These are phyloP conservation scores for Phialocephala sp. DNA, from an alignment of 2,329 filamentous ascomycete species.

Conservation along the genomic window DNA sequence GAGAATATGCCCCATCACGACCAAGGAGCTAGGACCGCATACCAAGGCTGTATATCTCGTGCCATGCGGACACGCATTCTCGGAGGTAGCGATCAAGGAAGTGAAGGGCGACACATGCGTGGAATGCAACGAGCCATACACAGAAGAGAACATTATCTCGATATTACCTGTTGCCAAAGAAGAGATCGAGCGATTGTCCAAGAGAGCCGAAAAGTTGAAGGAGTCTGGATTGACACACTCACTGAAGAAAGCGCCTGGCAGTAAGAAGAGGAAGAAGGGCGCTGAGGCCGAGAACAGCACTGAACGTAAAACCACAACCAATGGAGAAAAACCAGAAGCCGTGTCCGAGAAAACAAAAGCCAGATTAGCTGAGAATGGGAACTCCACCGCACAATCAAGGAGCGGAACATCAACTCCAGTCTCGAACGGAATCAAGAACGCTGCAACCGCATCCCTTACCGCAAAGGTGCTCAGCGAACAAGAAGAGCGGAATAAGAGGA, in stretches of 20 bases:
- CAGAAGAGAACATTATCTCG: constrained; percentile 76
- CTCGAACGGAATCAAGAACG: constrained; percentile 77
- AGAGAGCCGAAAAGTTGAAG: constrained; percentile 71
- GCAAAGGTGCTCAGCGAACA: constrained; percentile 88
- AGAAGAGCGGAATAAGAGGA: constrained; percentile 77
- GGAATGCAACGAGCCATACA: constrained; percentile 79
- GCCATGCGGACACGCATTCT: constrained; percentile 94
- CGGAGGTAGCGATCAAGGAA: constrained; percentile 83
- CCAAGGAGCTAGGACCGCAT: constrained; percentile 80
- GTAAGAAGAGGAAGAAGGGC: constrained; percentile 78
- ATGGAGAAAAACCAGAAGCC: constrained; percentile 32
- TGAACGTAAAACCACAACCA: constrained; percentile 31
- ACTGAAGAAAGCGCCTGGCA: constrained; percentile 76
- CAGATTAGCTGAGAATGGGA: constrained; percentile 37
- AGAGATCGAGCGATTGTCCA: constrained; percentile 71
- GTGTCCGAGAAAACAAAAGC: constrained; percentile 36
- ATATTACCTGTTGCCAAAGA: constrained; percentile 75
- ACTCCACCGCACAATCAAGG: constrained; percentile 31
- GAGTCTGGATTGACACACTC: constrained; percentile 81
- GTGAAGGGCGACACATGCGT: constrained; percentile 69
- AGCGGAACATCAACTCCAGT: constrained; percentile 44
- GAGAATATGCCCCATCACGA: constrained; percentile 86
- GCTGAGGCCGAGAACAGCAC: constrained; percentile 51
- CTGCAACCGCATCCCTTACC: constrained; percentile 83
- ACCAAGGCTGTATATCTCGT: constrained; percentile 88